These are phyloP conservation scores for Rhizophagus clarus DNA, from an alignment of 192 early-diverging fungal species.

Conservation along the genomic window DNA sequence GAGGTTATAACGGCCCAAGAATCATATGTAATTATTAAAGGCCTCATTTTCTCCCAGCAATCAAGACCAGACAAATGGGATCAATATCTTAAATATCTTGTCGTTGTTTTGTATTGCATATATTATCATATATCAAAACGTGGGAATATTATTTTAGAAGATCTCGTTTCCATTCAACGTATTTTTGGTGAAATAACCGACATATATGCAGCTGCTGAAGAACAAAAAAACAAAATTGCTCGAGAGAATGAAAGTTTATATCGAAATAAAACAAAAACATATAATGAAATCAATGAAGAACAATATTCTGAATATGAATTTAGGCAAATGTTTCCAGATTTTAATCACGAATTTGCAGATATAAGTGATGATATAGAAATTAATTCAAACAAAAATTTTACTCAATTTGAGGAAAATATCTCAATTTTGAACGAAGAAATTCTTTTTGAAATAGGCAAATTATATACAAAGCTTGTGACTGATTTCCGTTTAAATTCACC, in stretches of 20 bases:
- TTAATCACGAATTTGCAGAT: conserved; percentile 78
- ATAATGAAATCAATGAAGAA: conserved; percentile 52
- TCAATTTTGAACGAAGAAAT: conserved; percentile 49
- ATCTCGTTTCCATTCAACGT: conserved; percentile 48
- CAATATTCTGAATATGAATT: conserved; percentile 74
- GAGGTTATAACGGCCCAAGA: conserved; percentile 46
- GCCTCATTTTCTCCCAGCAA: conserved; percentile 47
- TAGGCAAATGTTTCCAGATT: conserved; percentile 82
- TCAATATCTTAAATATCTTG: conserved; percentile 55
- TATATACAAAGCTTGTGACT: conserved; percentile 47
- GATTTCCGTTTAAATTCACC: conserved; percentile 2
- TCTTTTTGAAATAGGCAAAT: conserved; percentile 51
- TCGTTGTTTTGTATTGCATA: conserved; percentile 49
- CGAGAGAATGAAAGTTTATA: conserved; percentile 58
- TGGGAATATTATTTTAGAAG: conserved; percentile 44
- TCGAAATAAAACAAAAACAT: conserved; percentile 54
- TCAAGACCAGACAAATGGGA: conserved; percentile 45
- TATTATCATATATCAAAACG: conserved; percentile 40
- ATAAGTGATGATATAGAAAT: conserved; percentile 50
- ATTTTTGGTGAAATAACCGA: conserved; percentile 60
- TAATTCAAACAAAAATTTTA: conserved; percentile 38
- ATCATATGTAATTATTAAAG: conserved; percentile 42
- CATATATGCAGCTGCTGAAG: conserved; percentile 65
- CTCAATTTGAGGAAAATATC: conserved; percentile 43
- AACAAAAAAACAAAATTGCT: conserved; percentile 51